Base-by-base conservation (phyloP, 345 rosid species). In the Erucastrum elatum region DNA sequence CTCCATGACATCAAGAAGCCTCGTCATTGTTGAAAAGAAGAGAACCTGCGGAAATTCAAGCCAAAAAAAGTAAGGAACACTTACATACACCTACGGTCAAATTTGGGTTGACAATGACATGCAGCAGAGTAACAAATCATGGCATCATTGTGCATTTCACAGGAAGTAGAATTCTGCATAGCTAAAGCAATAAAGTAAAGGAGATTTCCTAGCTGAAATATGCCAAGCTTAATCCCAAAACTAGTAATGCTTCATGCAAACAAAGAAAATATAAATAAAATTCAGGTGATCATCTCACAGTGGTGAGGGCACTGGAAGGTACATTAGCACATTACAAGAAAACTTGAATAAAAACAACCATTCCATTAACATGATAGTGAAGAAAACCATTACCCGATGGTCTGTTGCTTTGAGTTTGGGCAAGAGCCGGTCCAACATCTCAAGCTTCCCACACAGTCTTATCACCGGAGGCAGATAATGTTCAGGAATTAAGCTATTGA, bases 1-100 rank as follows among this genome's bases (percentile, higher is more conserved):
- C 84, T 93, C 98, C 98, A 93, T 91, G 65, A 93, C 88, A 82
- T 93, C 98, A 72, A 93, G 98, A 79, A 93, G 84, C 89, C 98
- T 90, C 31, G 98, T 93, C 98, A 93, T 93, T 10, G 98, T 93
- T 64, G 98, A 93, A 84, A 93, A 93, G 92, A 93, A 90, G 67
- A 93, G 97, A 72, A 93, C 91, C 98, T 93, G 87, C 71, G 82
- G 61, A 4, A 37, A 63, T 34, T 61, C 63, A 70, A 44, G 53
- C 74, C 15, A 59, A 53, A 67, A 67, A 68, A n/a, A 21, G 21
- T 44, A 60, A 58, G 16, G 12, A 15, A 16, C 69, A 13, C 12
- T 31, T 35, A 53, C 41, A 41, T 64, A 69, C 84, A 67, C 3
- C 34, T 58, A 21, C 66, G 6, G 44, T 68, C 68, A 4, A 56